phyloP scores from a whole-genome alignment of 345 rosid species.

The Eucalyptus urophylla region DNA sequence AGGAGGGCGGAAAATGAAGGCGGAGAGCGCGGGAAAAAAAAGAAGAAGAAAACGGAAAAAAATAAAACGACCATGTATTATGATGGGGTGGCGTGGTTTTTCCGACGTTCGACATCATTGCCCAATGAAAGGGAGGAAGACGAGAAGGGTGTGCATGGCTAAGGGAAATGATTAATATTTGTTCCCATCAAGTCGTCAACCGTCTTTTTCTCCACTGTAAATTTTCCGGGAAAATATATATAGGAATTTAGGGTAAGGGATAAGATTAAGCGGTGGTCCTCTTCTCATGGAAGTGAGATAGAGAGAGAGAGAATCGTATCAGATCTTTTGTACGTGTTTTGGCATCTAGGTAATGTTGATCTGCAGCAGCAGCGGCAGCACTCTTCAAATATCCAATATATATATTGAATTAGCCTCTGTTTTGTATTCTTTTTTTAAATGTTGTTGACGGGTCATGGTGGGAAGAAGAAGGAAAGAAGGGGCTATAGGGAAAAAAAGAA shows the following conservation, averaged over 20 bases:
- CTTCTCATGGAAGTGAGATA: background rate
- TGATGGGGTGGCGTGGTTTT: background rate
- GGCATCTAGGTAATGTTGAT: background rate
- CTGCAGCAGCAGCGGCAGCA: background rate
- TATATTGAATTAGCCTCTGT: background rate
- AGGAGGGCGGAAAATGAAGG: constrained; percentile 7
- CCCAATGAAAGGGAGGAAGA: background rate
- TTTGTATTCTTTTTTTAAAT: background rate
- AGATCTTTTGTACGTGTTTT: background rate
- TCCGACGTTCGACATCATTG: background rate
- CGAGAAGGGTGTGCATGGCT: background rate
- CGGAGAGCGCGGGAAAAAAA: background rate
- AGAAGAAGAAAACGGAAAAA: background rate
- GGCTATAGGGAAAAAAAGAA: background rate
- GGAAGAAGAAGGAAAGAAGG: background rate
- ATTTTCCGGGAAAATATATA: background rate
- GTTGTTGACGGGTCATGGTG: background rate
- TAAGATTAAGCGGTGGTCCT: background rate
- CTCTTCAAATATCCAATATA: background rate
- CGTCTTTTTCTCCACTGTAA: background rate
- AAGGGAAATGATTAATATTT: background rate
- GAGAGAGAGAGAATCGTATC: background rate
- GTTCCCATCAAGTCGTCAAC: background rate
- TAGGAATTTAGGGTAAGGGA: background rate
- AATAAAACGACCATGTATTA: background rate